phyloP scores from a whole-genome alignment of 176 grass and related monocot genomes.

The Hyparrhenia diplandra region DNA sequence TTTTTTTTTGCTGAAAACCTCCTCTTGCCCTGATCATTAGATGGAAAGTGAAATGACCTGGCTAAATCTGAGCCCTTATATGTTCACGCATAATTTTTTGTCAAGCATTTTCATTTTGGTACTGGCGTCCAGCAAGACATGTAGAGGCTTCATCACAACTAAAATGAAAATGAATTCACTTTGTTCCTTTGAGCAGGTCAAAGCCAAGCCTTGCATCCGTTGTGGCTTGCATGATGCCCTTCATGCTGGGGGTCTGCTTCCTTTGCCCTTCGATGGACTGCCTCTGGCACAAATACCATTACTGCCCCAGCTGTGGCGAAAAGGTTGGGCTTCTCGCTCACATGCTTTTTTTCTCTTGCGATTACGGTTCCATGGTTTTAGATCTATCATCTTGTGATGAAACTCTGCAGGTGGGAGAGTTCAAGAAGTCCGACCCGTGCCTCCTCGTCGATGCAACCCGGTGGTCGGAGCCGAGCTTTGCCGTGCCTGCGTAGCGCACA shows the following conservation, averaged over 20 bases:
- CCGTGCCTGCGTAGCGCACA: conserved; percentile 62
- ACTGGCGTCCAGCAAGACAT: neutral
- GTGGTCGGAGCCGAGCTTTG: conserved; percentile 80
- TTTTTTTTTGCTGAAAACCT: neutral
- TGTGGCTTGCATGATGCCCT: conserved; percentile 95
- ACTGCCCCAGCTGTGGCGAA: conserved; percentile 78
- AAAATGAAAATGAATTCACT: neutral
- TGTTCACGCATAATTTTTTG: neutral
- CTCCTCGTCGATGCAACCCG: conserved; percentile 54
- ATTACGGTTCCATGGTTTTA: neutral
- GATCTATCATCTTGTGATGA: neutral
- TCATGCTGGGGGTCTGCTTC: conserved; percentile 90
- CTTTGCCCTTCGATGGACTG: conserved; percentile 87
- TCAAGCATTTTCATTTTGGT: neutral
- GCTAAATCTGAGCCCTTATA: neutral
- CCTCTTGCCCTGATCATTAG: neutral
- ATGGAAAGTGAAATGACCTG: neutral
- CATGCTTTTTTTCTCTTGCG: neutral
- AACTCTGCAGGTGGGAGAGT: conserved; percentile 67
- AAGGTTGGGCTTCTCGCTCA: conserved; percentile 34
- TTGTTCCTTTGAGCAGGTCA: conserved; percentile 49
- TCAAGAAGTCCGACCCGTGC: conserved; percentile 86
- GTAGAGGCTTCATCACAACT: neutral
- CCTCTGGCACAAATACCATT: conserved; percentile 96
- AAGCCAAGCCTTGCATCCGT: conserved; percentile 83